Conservation (phyloP, 1,284 basidiomycete species). For the Tetrapyrgos nigripes region DNA sequence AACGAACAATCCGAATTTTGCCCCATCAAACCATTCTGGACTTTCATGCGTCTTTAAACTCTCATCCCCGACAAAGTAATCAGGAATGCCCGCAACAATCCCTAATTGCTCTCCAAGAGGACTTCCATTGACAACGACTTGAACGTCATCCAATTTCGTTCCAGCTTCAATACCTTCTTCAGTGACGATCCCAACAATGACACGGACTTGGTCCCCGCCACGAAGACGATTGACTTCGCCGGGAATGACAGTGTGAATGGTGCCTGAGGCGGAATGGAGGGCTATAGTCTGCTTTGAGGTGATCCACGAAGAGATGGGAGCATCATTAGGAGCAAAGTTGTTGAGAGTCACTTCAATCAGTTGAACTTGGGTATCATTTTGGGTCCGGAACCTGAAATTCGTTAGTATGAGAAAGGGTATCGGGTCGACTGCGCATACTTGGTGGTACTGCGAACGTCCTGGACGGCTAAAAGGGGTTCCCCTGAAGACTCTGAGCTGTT, state of each 20-base stretch:
- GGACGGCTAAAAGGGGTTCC: slow-evolving; percentile 22
- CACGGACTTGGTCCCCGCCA: slow-evolving; percentile 33
- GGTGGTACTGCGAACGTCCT: slow-evolving; percentile 31
- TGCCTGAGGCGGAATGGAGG: slow-evolving; percentile 18
- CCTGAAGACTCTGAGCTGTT: neutral
- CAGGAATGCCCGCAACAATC: slow-evolving; percentile 16
- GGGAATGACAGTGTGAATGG: slow-evolving; percentile 29
- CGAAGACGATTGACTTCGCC: slow-evolving; percentile 28
- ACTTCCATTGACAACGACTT: slow-evolving; percentile 7
- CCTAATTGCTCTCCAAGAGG: neutral
- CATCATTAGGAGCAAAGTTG: slow-evolving; percentile 26
- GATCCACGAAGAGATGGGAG: slow-evolving; percentile 22
- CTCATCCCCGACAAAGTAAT: slow-evolving; percentile 15
- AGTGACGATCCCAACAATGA: slow-evolving; percentile 26
- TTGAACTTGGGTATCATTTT: slow-evolving; percentile 21
- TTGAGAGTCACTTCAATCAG: slow-evolving; percentile 31
- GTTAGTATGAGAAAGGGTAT: neutral
- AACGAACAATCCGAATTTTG: slow-evolving; percentile 15
- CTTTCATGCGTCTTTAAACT: slow-evolving; percentile 14
- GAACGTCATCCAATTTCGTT: slow-evolving; percentile 8
- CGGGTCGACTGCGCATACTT: slow-evolving; percentile 19
- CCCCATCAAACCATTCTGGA: slow-evolving; percentile 16
- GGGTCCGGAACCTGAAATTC: slow-evolving; percentile 11
- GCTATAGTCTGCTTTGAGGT: slow-evolving; percentile 19
- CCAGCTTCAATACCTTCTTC: slow-evolving; percentile 10